These are phyloP conservation scores for Arachis monticola DNA, from an alignment of 331 rosid species.

Conservation along the genomic window DNA sequence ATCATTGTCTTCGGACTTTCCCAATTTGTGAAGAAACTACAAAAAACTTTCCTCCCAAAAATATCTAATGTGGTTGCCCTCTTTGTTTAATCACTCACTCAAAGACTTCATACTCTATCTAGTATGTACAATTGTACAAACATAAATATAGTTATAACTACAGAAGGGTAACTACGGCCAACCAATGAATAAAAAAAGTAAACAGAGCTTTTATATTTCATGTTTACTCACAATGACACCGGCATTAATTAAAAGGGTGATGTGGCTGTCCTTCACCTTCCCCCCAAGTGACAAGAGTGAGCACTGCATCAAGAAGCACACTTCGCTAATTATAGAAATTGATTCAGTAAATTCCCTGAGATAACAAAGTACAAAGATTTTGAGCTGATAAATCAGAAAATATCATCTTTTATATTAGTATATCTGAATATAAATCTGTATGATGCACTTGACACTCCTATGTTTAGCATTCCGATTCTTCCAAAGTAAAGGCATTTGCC, in stretches of 20 bases:
- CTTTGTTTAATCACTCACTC: background rate
- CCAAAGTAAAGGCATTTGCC: conserved; percentile 21
- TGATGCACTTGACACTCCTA: conserved; percentile 14
- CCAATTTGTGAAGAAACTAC: background rate
- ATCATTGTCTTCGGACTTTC: background rate
- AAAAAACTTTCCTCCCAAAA: background rate
- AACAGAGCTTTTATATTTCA: background rate
- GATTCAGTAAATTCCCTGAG: conserved; percentile 31
- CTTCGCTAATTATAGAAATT: conserved; percentile 23
- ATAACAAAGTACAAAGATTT: conserved; percentile 14
- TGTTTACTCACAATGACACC: conserved; percentile 79
- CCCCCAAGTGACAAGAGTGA: conserved; percentile 88
- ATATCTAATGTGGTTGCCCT: conserved; percentile 9
- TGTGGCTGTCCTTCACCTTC: conserved; percentile 78
- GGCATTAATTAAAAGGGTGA: conserved; percentile 81
- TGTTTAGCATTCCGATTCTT: conserved; percentile 20
- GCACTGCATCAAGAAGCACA: conserved; percentile 55
- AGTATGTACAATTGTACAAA: background rate
- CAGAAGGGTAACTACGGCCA: background rate
- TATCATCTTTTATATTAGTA: conserved; percentile 2
- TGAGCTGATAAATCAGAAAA: conserved; percentile 28
- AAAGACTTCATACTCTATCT: conserved; percentile 16
- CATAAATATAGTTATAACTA: conserved; percentile 6
- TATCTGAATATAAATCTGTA: conserved; percentile 12
- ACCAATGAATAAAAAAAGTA: conserved; percentile 20